A percentile compares a stretch with the other conserved stretches of the same genome.
These are phyloP conservation scores for Baudoinia panamericana DNA, from an alignment of 495 filamentous ascomycete species.

Conservation along the genomic window DNA sequence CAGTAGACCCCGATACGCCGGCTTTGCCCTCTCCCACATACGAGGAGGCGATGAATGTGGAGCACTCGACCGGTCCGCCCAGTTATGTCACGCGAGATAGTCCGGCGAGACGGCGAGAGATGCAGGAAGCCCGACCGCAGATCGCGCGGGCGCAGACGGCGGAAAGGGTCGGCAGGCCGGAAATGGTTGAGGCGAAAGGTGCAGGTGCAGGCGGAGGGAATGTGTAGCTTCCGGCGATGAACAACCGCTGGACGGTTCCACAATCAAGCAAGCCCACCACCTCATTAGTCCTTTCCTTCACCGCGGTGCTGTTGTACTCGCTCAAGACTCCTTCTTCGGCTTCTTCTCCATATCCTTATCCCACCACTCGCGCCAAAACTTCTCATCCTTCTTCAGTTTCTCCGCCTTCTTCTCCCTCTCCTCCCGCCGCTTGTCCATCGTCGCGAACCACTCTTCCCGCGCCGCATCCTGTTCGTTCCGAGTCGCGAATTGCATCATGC, in stretches of 20 bases:
- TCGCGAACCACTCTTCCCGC: conserved; percentile 84
- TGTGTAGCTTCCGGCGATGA: too few relatives aligned
- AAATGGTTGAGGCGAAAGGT: conserved; percentile 17
- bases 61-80: conserved; percentile 8
- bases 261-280: too few relatives aligned
- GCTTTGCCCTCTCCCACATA: conserved; percentile 18
- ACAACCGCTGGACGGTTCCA: too few relatives aligned
- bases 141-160: conserved; percentile 9
- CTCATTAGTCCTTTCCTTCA: too few relatives aligned
- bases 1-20: conserved; percentile 9
- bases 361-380: conserved; percentile 40
- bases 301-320: too few relatives aligned
- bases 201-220: too few relatives aligned
- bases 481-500: conserved; percentile 78
- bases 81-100: conserved; percentile 18
- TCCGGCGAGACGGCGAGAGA: conserved; percentile 12
- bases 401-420: conserved; percentile 48
- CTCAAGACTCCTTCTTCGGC: conserved; percentile 36
- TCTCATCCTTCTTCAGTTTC: conserved; percentile 34
- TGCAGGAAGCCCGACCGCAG: conserved; percentile 1
- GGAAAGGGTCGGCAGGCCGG: too few relatives aligned
- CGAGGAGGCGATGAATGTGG: conserved; percentile 16
- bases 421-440: conserved; percentile 48
- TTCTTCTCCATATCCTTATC: conserved; percentile 36
- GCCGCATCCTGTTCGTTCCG: conserved; percentile 75